phyloP scores from a whole-genome alignment of 2,329 filamentous ascomycete genomes.

The Epichloe typhina region DNA sequence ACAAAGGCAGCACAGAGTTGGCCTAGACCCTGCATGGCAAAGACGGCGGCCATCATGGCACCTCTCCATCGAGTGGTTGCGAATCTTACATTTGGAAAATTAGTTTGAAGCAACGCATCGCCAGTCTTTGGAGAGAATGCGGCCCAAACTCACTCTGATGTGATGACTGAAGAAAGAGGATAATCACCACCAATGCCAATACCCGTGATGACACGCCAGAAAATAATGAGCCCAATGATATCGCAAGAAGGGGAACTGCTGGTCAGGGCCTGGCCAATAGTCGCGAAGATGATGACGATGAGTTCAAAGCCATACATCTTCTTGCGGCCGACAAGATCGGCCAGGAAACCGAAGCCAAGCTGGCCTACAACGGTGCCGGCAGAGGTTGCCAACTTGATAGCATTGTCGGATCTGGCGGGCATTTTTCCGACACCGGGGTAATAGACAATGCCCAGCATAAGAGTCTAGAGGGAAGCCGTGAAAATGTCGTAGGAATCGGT shows the following conservation, averaged over 20 bases:
- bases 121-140: not conserved
- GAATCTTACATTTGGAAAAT: conserved; percentile 23
- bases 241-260: conserved; percentile 50
- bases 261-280: conserved; percentile 56
- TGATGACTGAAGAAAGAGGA: conserved; percentile 70
- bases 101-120: not conserved
- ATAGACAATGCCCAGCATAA: conserved; percentile 70
- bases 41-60: conserved; percentile 78
- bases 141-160: conserved; percentile 51
- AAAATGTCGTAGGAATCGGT: conserved; percentile 81
- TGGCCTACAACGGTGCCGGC: conserved; percentile 76
- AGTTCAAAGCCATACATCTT: conserved; percentile 61
- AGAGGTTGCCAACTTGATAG: conserved; percentile 76
- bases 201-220: conserved; percentile 67
- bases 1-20: conserved; percentile 65
- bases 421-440: conserved; percentile 47
- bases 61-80: conserved; percentile 76
- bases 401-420: conserved; percentile 56
- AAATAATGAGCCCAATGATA: conserved; percentile 55
- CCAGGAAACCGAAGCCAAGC: conserved; percentile 64
- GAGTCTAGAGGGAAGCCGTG: conserved; percentile 57
- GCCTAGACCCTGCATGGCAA: conserved; percentile 77
- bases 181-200: conserved; percentile 46
- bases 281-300: conserved; percentile 69
- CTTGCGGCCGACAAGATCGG: conserved; percentile 67